A percentile compares a stretch with the other conserved stretches of the same genome.
phyloP scores from a whole-genome alignment of 768 basidiomycete species.

The Cystoderma amianthinum region DNA sequence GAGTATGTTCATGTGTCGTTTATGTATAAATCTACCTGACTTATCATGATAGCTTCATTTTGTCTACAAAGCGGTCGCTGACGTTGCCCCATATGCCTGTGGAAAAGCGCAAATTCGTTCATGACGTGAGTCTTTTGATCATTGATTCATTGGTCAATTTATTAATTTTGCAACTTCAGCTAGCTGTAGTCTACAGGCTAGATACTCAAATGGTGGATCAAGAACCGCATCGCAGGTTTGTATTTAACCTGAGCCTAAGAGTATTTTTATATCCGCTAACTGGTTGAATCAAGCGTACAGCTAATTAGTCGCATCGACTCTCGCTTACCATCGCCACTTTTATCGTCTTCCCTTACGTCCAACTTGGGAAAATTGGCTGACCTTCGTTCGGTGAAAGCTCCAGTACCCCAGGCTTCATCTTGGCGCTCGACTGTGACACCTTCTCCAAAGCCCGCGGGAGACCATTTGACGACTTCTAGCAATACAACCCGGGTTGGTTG shows the following conservation, averaged over 20 bases:
- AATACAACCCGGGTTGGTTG: too few relatives aligned
- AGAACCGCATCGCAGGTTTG: slow-evolving; percentile 72
- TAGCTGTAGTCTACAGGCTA: slow-evolving; percentile 76
- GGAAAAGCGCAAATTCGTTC: slow-evolving; percentile 78
- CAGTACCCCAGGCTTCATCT: slow-evolving; percentile 8
- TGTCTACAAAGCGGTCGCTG: slow-evolving; percentile 59
- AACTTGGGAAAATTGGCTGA: slow-evolving; percentile 58
- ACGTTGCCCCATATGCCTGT: slow-evolving; percentile 78
- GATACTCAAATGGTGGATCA: slow-evolving; percentile 86
- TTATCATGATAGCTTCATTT: slow-evolving; percentile 46
- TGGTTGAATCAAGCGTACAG: slow-evolving; percentile 49
- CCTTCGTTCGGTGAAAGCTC: slow-evolving; percentile 26
- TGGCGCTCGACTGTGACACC: slow-evolving; percentile 15
- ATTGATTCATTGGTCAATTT: not conserved
- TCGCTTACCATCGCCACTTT: slow-evolving; percentile 62
- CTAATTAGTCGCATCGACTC: slow-evolving; percentile 80
- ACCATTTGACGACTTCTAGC: too few relatives aligned
- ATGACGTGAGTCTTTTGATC: slow-evolving; percentile 42
- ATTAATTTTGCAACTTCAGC: slow-evolving; percentile 29
- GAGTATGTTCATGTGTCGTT: slow-evolving; percentile 47
- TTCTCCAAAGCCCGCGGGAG: slow-evolving; percentile 6
- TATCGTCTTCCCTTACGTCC: slow-evolving; percentile 41
- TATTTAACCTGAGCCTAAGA: slow-evolving; percentile 2
- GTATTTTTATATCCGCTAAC: not conserved
- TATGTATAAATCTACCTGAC: slow-evolving; percentile 7